Evolutionary conservation across 257 asterid genomes (phyloP), one percentile per base, ranked within the genome.

Genomic region (Echites panduratus): DNA sequence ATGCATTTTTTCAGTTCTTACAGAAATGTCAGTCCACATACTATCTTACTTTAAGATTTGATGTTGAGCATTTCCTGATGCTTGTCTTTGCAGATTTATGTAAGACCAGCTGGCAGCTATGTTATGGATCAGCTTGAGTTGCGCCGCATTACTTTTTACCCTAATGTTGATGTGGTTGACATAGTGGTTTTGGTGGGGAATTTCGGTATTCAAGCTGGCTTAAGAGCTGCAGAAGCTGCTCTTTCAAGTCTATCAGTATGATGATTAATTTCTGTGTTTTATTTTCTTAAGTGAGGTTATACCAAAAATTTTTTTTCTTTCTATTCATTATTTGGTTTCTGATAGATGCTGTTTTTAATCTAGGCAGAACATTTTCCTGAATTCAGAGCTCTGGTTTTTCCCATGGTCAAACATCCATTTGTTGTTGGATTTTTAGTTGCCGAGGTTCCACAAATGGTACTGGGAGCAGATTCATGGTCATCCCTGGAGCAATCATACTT

Each of bases 41-140:
- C 43, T 32, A 29, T 14, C 40, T 44, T 0, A 41, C 12, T 14
- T 24, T 41, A 4, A 19, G 0, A 3, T 27, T 1, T 64, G 64
- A 63, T 27, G 63, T 50, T 24, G 24, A 67, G 27, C 64, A 74
- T 53, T 56, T 76, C 59, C 79, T 47, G 79, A 50, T 71, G 50
- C 50, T 81, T 56, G 54, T 77, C 50, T 70, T 22, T 75, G 61
- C 84, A 91, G 98, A 89, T 94, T 73, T 94, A 94, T 83, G 98
- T 94, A 62, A 88, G 97, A 75, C 98, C 98, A 77, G 97, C 97
- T 79, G 97, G 91, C 70, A 89, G 97, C 79, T 94, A 89, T 83
- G 96, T 94, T 47, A 91, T 94, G 97, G 98, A 94, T 83, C 83
- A 76, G 11, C 82, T 94, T 85, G 98, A 94, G 89, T 80, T 94